These are phyloP conservation scores for Aspergillus amoenus DNA, from an alignment of 2,329 filamentous ascomycete species.

Conservation along the genomic window DNA sequence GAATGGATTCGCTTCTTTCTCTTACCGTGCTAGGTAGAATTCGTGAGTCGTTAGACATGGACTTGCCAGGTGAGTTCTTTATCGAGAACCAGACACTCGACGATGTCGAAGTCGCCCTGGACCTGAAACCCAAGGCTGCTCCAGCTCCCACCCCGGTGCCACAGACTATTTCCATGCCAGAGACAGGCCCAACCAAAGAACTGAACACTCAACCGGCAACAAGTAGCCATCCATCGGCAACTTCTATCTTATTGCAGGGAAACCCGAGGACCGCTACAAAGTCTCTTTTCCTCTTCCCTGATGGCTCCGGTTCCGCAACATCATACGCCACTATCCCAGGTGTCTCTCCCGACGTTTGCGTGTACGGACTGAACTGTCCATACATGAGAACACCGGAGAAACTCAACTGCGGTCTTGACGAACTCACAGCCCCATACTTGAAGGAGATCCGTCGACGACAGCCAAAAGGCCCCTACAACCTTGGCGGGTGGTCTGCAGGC, in stretches of 20 bases:
- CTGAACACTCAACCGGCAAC: slow-evolving; percentile 13
- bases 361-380: slow-evolving; percentile 46
- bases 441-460: slow-evolving; percentile 49
- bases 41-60: slow-evolving; percentile 43
- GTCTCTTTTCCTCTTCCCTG: slow-evolving; percentile 46
- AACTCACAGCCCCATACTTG: slow-evolving; percentile 40
- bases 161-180: slow-evolving; percentile 22
- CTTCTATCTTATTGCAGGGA: slow-evolving; percentile 44
- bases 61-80: slow-evolving; percentile 45
- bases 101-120: slow-evolving; percentile 39
- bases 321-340: slow-evolving; percentile 46
- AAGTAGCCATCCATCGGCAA: slow-evolving; percentile 36
- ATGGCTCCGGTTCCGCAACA: slow-evolving; percentile 48
- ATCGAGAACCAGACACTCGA: slow-evolving; percentile 44
- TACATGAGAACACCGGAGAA: slow-evolving; percentile 46
- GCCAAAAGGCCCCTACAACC: slow-evolving; percentile 57
- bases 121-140: slow-evolving; percentile 38
- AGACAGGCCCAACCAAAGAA: slow-evolving; percentile 22
- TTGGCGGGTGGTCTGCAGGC: slow-evolving; percentile 75
- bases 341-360: slow-evolving; percentile 40
- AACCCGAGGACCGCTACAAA: slow-evolving; percentile 44
- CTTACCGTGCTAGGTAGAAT: slow-evolving; percentile 47
- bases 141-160: slow-evolving; percentile 7
- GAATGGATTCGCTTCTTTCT: slow-evolving; percentile 49
- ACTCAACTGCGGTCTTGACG: slow-evolving; percentile 35